phyloP scores from a whole-genome alignment of 805 yeast genomes.

The Schwanniomyces occidentalis region DNA sequence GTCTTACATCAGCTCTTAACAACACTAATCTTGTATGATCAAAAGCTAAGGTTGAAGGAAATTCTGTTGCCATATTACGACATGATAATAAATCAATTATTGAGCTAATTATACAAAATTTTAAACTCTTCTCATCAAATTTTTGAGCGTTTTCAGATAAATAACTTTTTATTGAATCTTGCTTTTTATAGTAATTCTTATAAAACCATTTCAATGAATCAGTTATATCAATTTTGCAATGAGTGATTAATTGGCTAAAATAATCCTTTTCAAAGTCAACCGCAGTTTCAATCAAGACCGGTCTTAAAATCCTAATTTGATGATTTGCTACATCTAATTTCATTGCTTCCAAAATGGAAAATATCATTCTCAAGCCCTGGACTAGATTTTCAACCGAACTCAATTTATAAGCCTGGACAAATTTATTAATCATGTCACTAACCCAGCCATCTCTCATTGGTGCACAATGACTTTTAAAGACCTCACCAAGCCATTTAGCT shows the following conservation, averaged over 20 bases:
- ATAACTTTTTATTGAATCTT: not conserved
- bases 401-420: constrained; percentile 50
- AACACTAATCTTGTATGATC: constrained; percentile 79
- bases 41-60: constrained; percentile 80
- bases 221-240: constrained; percentile 58
- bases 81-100: constrained; percentile 69
- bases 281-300: constrained; percentile 82
- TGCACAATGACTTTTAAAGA: constrained; percentile 88
- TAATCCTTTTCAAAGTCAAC: constrained; percentile 87
- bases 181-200: constrained; percentile 28
- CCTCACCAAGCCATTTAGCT: constrained; percentile 70
- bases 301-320: constrained; percentile 82
- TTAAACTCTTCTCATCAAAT: constrained; percentile 17
- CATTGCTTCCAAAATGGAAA: constrained; percentile 89
- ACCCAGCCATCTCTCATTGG: constrained; percentile 95
- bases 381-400: constrained; percentile 54
- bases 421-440: constrained; percentile 68
- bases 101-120: constrained; percentile 48
- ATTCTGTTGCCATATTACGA: constrained; percentile 76
- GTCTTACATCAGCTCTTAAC: constrained; percentile 82
- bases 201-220: constrained; percentile 70
- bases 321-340: constrained; percentile 94
- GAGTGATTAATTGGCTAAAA: constrained; percentile 53
- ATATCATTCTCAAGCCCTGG: constrained; percentile 74
- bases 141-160: constrained; percentile 1